These are phyloP conservation scores for Buddleja alternifolia DNA, from an alignment of 257 asterid genomes.

Conservation along the genomic window DNA sequence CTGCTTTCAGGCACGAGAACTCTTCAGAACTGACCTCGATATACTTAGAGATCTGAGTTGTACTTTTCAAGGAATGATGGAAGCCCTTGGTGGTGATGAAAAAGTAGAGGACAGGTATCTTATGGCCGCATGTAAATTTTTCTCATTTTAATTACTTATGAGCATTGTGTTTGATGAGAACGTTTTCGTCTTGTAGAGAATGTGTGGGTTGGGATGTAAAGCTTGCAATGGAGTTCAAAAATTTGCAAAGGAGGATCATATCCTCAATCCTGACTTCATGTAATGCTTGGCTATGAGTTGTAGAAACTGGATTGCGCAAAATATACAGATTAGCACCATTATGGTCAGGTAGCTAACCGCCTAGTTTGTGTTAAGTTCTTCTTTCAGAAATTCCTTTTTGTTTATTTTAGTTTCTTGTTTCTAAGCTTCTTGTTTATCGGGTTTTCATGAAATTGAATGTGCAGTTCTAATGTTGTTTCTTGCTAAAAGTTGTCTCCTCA, in stretches of 20 bases:
- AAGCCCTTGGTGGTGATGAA: slow-evolving; percentile 54
- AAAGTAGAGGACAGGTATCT: slow-evolving; percentile 57
- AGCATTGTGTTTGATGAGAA: slow-evolving; percentile 16
- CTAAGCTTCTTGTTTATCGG: no score
- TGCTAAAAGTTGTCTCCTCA: no score
- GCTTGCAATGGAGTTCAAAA: slow-evolving; percentile 69
- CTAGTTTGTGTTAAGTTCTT: no score
- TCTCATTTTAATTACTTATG: not conserved
- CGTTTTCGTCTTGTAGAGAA: slow-evolving; percentile 43
- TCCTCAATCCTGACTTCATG: slow-evolving; percentile 70
- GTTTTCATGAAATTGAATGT: no score
- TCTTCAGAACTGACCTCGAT: slow-evolving; percentile 65
- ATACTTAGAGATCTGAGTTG: slow-evolving; percentile 58
- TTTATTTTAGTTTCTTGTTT: not conserved
- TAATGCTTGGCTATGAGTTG: slow-evolving; percentile 57
- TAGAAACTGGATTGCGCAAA: slow-evolving; percentile 50
- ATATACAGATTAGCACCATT: slow-evolving; percentile 13
- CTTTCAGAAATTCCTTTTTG: no score
- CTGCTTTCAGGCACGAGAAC: slow-evolving; percentile 47
- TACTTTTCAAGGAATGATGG: slow-evolving; percentile 70
- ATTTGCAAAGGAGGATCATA: slow-evolving; percentile 63
- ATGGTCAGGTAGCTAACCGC: not conserved
- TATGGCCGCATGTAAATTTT: slow-evolving; percentile 4
- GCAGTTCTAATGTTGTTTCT: no score
- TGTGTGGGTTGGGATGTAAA: slow-evolving; percentile 67